phyloP scores from a whole-genome alignment of 441 rosid genomes.

The Codiaeum variegatum region DNA sequence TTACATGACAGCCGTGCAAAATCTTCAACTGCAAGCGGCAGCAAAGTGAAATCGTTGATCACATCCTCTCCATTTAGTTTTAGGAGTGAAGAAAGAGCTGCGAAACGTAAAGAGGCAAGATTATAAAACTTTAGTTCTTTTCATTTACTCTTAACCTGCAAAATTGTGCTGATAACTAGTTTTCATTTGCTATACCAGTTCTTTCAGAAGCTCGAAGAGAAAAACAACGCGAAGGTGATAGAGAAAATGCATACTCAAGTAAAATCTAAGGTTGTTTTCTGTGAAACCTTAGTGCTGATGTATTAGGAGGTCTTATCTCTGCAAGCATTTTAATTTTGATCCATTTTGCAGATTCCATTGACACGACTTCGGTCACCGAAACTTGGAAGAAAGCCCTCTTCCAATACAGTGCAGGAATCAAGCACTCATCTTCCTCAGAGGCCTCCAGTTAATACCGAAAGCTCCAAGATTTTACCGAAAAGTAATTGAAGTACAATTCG shows the following conservation, averaged over 20 bases:
- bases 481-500: slow-evolving; percentile 23
- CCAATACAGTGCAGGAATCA: slow-evolving; percentile 25
- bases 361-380: slow-evolving; percentile 40
- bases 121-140: slow-evolving; percentile 8
- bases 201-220: slow-evolving; percentile 69
- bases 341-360: slow-evolving; percentile 32
- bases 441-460: slow-evolving; percentile 30
- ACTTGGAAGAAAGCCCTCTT: slow-evolving; percentile 38
- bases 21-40: slow-evolving; percentile 38
- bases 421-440: slow-evolving; percentile 30
- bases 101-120: slow-evolving; percentile 76
- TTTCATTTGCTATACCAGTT: slow-evolving; percentile 38
- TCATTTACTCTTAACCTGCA: slow-evolving; percentile 17
- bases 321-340: neutral
- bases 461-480: slow-evolving; percentile 32
- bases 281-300: slow-evolving; percentile 1
- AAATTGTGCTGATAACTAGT: slow-evolving; percentile 5
- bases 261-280: slow-evolving; percentile 36
- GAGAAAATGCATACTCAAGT: slow-evolving; percentile 34
- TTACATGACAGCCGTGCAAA: slow-evolving; percentile 36
- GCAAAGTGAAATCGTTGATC: slow-evolving; percentile 39
- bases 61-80: slow-evolving; percentile 64
- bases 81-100: slow-evolving; percentile 80
- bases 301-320: neutral
- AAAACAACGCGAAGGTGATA: slow-evolving; percentile 34